Evolutionary conservation across 192 early-diverging fungal species (phyloP).

Genomic region (Coemansia sp.): DNA sequence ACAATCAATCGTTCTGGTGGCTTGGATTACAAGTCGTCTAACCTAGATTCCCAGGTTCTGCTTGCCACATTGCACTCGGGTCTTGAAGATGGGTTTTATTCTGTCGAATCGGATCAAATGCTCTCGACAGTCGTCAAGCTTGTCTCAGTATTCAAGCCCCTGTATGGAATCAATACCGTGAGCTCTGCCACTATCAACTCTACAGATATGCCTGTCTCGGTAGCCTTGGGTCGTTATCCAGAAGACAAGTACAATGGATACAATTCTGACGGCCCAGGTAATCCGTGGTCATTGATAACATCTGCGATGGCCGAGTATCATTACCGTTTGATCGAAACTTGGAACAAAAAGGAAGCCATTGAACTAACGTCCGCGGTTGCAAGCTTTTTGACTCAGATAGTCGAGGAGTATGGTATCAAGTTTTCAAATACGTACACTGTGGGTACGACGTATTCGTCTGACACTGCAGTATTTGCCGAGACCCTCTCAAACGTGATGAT

Average conservation of each 20-base stretch:
- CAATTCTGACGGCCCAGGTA: neutral
- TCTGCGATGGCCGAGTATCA: constrained; percentile 7
- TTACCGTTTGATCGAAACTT: constrained; percentile 2
- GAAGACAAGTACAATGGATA: constrained; percentile 5
- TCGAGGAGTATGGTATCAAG: neutral
- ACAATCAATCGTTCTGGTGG: neutral
- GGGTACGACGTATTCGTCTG: neutral
- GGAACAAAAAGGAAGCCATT: neutral
- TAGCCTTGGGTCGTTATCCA: constrained; percentile 3
- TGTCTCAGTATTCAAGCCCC: constrained; percentile 1
- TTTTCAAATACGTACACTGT: neutral
- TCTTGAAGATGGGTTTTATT: constrained; percentile 1
- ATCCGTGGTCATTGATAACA: constrained; percentile 1
- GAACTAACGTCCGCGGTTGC: neutral
- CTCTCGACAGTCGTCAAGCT: neutral
- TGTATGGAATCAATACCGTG: constrained; percentile 5
- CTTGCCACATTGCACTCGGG: constrained; percentile 6
- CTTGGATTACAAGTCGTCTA: neutral
- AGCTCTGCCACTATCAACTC: constrained; percentile 1
- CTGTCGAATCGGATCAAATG: constrained; percentile 6
- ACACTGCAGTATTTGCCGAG: neutral
- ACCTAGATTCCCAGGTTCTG: constrained; percentile 2
- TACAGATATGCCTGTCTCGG: neutral
- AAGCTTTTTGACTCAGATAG: neutral
- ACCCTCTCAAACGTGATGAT: constrained; percentile 1